Conservation (phyloP, 768 basidiomycete species). For the Paxillus rubicundulus region DNA sequence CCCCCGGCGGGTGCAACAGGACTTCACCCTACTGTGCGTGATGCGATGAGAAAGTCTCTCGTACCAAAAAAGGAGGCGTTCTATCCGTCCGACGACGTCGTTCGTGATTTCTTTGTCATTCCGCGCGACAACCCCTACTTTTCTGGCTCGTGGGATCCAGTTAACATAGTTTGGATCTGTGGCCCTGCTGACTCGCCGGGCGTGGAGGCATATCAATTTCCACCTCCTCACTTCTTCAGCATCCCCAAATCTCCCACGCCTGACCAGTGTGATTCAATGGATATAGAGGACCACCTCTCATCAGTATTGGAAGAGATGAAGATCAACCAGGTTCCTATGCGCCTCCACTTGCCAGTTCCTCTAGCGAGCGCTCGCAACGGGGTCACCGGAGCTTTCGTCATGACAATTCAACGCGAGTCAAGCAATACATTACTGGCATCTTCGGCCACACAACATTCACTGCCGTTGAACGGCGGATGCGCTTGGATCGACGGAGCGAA, state of each 20-base stretch:
- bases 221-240: constrained; percentile 47
- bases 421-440: constrained; percentile 43
- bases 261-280: not conserved
- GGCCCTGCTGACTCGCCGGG: constrained; percentile 49
- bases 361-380: constrained; percentile 39
- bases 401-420: constrained; percentile 45
- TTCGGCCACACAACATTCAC: constrained; percentile 13
- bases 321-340: not conserved
- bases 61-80: constrained; percentile 47
- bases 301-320: constrained; percentile 4
- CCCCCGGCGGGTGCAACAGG: constrained; percentile 33
- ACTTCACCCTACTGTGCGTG: constrained; percentile 44
- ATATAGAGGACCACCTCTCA: not conserved
- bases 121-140: constrained; percentile 72
- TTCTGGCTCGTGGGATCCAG: constrained; percentile 62
- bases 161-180: constrained; percentile 60
- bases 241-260: not conserved
- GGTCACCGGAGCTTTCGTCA: constrained; percentile 43
- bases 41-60: constrained; percentile 64
- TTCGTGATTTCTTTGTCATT: constrained; percentile 80
- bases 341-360: constrained; percentile 8
- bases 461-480: constrained; percentile 50
- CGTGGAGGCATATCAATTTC: constrained; percentile 67
- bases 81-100: constrained; percentile 55
- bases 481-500: constrained; percentile 55